A percentile compares a stretch with the other conserved stretches of the same genome.
phyloP scores from a whole-genome alignment of 192 early-diverging fungal species.

The Coemansia guatemalensis region DNA sequence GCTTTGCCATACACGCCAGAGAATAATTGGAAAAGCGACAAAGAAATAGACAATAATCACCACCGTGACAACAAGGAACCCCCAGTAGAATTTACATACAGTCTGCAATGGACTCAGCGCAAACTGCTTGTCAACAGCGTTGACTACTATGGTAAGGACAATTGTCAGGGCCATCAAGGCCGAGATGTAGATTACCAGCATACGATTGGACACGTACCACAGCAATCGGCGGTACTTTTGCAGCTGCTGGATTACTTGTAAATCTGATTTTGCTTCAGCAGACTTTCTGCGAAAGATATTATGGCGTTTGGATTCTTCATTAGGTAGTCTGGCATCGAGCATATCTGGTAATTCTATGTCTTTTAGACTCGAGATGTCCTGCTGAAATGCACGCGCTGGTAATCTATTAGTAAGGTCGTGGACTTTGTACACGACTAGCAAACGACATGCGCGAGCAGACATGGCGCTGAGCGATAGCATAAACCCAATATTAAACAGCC shows the following conservation, averaged over 20 bases:
- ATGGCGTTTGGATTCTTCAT: too few species aligned
- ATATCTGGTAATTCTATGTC: neutral
- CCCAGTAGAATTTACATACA: conserved; percentile 26
- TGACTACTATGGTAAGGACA: conserved; percentile 20
- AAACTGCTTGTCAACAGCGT: conserved; percentile 35
- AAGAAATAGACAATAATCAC: conserved; percentile 45
- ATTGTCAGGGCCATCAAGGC: neutral
- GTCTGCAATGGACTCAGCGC: conserved; percentile 14
- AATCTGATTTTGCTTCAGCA: conserved; percentile 6
- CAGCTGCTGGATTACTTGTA: conserved; percentile 17
- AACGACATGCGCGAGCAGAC: conserved; percentile 32
- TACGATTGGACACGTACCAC: conserved; percentile 24
- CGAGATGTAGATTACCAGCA: conserved; percentile 21
- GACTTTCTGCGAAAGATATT: neutral
- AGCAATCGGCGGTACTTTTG: conserved; percentile 23
- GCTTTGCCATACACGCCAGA: conserved; percentile 46
- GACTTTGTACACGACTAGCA: conserved; percentile 33
- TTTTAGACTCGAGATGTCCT: neutral
- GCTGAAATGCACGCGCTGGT: neutral
- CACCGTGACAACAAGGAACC: conserved; percentile 20
- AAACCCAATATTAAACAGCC: conserved; percentile 40
- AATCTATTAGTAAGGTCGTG: conserved; percentile 22
- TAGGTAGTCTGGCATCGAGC: neutral
- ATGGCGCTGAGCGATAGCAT: conserved; percentile 28
- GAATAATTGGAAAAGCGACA: conserved; percentile 50